Evolutionary conservation across 1,284 basidiomycete genomes (phyloP).

Genomic region (Moniliophthora roreri): DNA sequence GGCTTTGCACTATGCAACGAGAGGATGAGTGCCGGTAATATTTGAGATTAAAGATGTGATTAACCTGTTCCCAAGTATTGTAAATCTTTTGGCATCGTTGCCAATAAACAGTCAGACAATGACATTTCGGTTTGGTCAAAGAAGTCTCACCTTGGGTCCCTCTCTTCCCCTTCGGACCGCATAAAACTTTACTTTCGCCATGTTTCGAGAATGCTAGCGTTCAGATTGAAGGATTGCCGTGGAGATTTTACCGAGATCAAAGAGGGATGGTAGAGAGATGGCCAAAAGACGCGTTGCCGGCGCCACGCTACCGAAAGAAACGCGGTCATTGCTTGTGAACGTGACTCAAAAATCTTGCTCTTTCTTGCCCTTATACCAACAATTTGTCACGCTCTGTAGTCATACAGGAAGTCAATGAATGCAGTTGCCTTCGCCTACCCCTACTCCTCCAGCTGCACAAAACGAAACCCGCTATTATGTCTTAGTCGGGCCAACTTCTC

Average conservation of each 20-base stretch:
- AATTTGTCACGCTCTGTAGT: not conserved
- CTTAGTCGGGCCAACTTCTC: not conserved
- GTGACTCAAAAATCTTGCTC: too few relatives aligned
- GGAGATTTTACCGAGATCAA: too few relatives aligned
- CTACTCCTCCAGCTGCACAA: not conserved
- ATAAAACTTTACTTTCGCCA: slow-evolving; percentile 47
- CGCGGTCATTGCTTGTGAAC: too few relatives aligned
- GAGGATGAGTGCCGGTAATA: not conserved
- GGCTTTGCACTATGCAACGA: slow-evolving; percentile 36
- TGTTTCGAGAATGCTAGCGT: slow-evolving; percentile 32
- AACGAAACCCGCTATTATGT: not conserved
- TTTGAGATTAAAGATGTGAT: slow-evolving; percentile 8
- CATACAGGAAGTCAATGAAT: too few relatives aligned
- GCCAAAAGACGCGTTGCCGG: too few relatives aligned
- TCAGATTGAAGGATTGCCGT: too few relatives aligned
- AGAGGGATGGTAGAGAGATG: too few relatives aligned
- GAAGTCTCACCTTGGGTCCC: slow-evolving; percentile 39
- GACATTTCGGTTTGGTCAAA: too few relatives aligned
- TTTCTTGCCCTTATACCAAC: too few relatives aligned
- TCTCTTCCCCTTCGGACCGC: slow-evolving; percentile 54
- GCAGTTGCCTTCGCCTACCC: too few relatives aligned
- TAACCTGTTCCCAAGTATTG: slow-evolving; percentile 53
- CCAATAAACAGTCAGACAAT: too few relatives aligned
- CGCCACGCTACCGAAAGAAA: too few relatives aligned
- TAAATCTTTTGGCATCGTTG: slow-evolving; percentile 40